Evolutionary conservation across 192 early-diverging fungal genomes (phyloP).

Genomic region (Coemansia furcata): DNA sequence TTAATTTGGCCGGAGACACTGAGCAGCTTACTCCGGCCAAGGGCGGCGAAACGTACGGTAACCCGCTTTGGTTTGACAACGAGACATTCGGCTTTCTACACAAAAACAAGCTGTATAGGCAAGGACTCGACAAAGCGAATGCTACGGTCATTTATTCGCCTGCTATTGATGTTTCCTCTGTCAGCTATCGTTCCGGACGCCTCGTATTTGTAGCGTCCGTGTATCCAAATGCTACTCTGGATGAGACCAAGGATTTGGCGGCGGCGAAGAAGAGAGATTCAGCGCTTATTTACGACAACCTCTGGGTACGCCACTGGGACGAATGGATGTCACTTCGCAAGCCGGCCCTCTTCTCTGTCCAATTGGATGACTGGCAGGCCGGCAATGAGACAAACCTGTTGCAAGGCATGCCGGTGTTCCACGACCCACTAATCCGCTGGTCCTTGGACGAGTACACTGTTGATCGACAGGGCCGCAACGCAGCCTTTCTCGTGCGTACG

Average conservation of each 20-base stretch:
- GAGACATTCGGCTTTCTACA: conserved; percentile 22
- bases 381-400: conserved; percentile 21
- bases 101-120: conserved; percentile 17
- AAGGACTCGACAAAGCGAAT: not conserved
- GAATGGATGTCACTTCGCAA: conserved; percentile 53
- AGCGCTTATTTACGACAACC: conserved; percentile 59
- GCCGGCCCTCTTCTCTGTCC: conserved; percentile 16
- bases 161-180: conserved; percentile 9
- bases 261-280: conserved; percentile 40
- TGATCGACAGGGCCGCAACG: conserved; percentile 57
- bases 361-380: not conserved
- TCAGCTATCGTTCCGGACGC: conserved; percentile 2
- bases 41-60: conserved; percentile 11
- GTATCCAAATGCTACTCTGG: conserved; percentile 53
- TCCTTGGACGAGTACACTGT: conserved; percentile 59
- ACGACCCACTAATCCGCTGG: conserved; percentile 32
- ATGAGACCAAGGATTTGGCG: conserved; percentile 25
- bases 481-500: conserved; percentile 66
- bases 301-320: conserved; percentile 79
- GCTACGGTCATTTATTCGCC: conserved; percentile 17
- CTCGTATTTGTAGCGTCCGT: conserved; percentile 40
- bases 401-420: conserved; percentile 5
- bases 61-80: conserved; percentile 35
- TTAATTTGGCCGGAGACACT: conserved; percentile 9
- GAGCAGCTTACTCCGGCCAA: conserved; percentile 9